These are phyloP conservation scores for Fusarium floridanum DNA, from an alignment of 2,329 filamentous ascomycete species.

Conservation along the genomic window DNA sequence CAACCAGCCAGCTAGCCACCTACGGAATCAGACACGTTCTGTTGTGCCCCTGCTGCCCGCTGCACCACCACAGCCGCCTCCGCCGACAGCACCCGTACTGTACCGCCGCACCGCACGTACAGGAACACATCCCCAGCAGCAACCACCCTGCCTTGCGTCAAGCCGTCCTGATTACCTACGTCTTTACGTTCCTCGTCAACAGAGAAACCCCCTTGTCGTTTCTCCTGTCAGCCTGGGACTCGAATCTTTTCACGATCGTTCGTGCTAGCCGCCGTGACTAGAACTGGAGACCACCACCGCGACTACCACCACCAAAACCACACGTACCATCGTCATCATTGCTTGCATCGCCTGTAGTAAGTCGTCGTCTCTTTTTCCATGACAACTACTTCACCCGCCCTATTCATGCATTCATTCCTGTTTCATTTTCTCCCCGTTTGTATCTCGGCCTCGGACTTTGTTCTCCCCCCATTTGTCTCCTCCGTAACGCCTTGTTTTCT, in stretches of 20 bases:
- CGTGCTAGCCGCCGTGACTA: conserved; percentile 43
- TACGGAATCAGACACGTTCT: conserved; percentile 27
- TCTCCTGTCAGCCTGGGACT: conserved; percentile 24
- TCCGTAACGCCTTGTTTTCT: conserved; percentile 19
- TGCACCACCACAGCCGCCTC: conserved; percentile 42
- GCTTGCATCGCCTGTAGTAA: conserved; percentile 33
- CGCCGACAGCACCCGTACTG: conserved; percentile 40
- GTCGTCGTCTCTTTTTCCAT: conserved; percentile 18
- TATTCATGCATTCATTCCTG: conserved; percentile 3
- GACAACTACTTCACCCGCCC: conserved; percentile 9
- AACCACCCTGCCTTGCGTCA: conserved; percentile 34
- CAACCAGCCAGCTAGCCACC: background rate
- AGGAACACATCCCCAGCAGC: conserved; percentile 40
- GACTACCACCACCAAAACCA: conserved; percentile 30
- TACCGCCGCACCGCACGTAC: conserved; percentile 32
- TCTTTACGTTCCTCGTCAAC: conserved; percentile 24
- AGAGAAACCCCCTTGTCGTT: conserved; percentile 32
- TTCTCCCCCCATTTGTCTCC: background rate
- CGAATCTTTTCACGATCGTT: conserved; percentile 40
- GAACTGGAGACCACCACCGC: conserved; percentile 39
- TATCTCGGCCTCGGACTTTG: background rate
- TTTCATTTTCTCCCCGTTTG: background rate
- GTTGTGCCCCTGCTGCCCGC: conserved; percentile 39
- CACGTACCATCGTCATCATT: conserved; percentile 43
- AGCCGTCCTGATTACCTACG: conserved; percentile 28